phyloP scores from a whole-genome alignment of 257 asterid genomes.

The Solanum neorickii region DNA sequence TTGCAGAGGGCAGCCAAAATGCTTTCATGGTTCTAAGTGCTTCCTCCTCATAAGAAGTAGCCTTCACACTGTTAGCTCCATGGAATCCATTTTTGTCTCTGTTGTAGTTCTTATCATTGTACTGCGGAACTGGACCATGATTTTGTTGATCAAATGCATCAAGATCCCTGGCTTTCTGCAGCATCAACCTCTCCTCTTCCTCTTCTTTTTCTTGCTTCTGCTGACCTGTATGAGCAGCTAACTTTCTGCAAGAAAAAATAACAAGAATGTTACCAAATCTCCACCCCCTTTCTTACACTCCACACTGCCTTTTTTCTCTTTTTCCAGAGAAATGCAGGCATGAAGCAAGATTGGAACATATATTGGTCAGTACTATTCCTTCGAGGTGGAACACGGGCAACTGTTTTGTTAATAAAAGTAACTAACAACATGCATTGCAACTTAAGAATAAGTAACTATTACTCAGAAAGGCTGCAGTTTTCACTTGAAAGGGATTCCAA shows the following conservation, averaged over 20 bases:
- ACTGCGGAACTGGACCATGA: conserved; percentile 88
- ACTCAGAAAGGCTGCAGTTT: neutral
- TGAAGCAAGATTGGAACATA: neutral
- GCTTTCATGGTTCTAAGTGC: conserved; percentile 97
- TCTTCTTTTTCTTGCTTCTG: conserved; percentile 68
- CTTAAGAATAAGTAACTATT: neutral
- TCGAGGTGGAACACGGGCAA: neutral
- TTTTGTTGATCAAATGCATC: conserved; percentile 88
- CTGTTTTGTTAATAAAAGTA: neutral
- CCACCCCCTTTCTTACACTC: neutral
- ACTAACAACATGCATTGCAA: neutral
- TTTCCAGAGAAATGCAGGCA: neutral
- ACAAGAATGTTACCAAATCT: neutral
- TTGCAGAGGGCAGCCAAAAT: conserved; percentile 95
- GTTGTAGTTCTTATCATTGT: conserved; percentile 50
- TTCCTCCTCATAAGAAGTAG: conserved; percentile 89
- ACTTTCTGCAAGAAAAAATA: conserved; percentile 37
- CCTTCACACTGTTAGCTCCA: conserved; percentile 89
- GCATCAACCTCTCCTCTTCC: conserved; percentile 49
- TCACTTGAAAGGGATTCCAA: neutral
- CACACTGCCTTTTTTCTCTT: neutral
- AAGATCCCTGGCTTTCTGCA: conserved; percentile 66
- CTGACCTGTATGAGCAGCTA: conserved; percentile 47
- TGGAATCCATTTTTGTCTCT: conserved; percentile 77
- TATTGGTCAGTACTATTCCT: neutral